A percentile compares a stretch with the other conserved stretches of the same genome.
phyloP scores from a whole-genome alignment of 306 rosid genomes.

The Ammopiptanthus mongolicus region DNA sequence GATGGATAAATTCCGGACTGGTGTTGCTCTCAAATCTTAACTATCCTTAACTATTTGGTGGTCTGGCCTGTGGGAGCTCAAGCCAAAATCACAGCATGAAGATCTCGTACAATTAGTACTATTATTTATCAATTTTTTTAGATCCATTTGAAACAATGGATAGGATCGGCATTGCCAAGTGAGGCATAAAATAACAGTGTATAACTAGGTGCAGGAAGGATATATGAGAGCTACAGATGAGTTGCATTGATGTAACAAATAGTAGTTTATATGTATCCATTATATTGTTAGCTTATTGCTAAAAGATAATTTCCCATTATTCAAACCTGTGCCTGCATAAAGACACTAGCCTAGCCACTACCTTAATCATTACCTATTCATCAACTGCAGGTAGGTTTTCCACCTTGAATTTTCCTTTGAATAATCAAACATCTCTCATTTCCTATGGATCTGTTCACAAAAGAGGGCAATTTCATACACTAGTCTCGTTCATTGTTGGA shows the following conservation, averaged over 20 bases:
- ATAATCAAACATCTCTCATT: no score
- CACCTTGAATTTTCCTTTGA: no score
- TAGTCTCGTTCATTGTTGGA: no score
- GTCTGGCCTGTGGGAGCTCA: not conserved
- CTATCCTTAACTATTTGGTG: not conserved
- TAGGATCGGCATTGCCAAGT: not conserved
- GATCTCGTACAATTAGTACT: not conserved
- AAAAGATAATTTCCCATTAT: not conserved
- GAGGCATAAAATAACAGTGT: not conserved
- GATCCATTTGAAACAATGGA: constrained; percentile 2
- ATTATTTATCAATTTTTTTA: not conserved
- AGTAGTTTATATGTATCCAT: not conserved
- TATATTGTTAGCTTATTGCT: not conserved
- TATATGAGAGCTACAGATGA: not conserved
- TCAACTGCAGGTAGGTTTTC: no score
- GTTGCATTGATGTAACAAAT: not conserved
- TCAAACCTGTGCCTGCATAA: not conserved
- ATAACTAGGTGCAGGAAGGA: not conserved
- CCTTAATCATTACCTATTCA: no score
- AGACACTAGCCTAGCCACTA: not conserved
- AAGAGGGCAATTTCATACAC: no score
- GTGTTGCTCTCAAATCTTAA: not conserved
- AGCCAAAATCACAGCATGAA: not conserved
- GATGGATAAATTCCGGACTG: not conserved
- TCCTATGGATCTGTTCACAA: no score